Evolutionary conservation across 352 stramenopile genomes (phyloP).

Genomic region (Phytopythium litorale): DNA sequence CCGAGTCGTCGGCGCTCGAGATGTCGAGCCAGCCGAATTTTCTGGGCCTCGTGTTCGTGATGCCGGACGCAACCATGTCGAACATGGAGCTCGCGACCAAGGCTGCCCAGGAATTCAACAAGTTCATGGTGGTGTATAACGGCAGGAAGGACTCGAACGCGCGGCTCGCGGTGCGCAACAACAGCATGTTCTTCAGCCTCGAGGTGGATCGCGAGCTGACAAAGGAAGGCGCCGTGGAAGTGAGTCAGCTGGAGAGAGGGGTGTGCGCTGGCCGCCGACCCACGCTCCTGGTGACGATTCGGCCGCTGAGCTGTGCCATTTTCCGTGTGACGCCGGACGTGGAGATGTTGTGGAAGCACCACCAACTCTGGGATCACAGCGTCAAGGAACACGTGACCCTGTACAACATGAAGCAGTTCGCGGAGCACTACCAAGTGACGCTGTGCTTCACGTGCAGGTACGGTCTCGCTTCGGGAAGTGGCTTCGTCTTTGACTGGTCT

Average conservation of each 20-base stretch:
- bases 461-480: background rate
- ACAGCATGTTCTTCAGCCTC: conserved; percentile 85
- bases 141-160: conserved; percentile 59
- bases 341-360: conserved; percentile 64
- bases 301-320: conserved; percentile 46
- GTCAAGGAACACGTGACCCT: conserved; percentile 87
- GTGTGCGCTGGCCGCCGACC: conserved; percentile 61
- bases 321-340: conserved; percentile 74
- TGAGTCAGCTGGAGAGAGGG: conserved; percentile 65
- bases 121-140: conserved; percentile 78
- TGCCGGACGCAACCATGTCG: conserved; percentile 62
- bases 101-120: conserved; percentile 36
- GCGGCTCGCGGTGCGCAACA: conserved; percentile 72
- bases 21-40: conserved; percentile 68
- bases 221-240: conserved; percentile 30
- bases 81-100: conserved; percentile 25
- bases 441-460: conserved; percentile 87
- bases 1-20: conserved; percentile 15
- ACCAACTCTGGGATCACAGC: conserved; percentile 83
- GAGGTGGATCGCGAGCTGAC: conserved; percentile 47
- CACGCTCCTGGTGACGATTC: conserved; percentile 68
- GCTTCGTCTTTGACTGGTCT: background rate
- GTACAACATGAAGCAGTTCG: conserved; percentile 90
- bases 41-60: conserved; percentile 74
- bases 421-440: conserved; percentile 85